Conservation (phyloP, 2,329 filamentous ascomycete species). For the Trichophyton benhamiae region DNA sequence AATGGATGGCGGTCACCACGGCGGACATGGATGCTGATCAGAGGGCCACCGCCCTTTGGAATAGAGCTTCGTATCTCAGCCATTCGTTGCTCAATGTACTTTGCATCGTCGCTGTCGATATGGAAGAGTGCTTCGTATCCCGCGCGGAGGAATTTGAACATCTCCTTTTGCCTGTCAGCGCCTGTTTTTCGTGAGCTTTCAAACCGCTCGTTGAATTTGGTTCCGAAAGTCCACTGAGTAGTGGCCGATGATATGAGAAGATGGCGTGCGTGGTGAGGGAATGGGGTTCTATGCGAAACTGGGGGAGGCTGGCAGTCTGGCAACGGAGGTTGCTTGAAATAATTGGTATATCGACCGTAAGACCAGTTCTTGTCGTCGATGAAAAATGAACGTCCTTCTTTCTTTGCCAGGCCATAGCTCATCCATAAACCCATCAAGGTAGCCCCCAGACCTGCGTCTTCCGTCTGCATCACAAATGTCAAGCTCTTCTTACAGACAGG, state of each 20-base stretch:
- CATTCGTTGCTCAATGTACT: slow-evolving; percentile 51
- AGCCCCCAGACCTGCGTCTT: slow-evolving; percentile 64
- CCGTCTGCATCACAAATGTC: slow-evolving; percentile 64
- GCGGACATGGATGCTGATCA: slow-evolving; percentile 65
- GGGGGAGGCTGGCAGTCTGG: slow-evolving; percentile 59
- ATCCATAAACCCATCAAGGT: slow-evolving; percentile 72
- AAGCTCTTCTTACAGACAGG: slow-evolving; percentile 57
- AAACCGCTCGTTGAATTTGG: slow-evolving; percentile 43
- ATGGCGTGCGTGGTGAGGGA: slow-evolving; percentile 62
- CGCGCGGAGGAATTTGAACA: slow-evolving; percentile 54
- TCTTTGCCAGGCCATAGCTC: slow-evolving; percentile 64
- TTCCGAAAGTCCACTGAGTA: slow-evolving; percentile 50
- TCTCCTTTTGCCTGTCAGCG: slow-evolving; percentile 43
- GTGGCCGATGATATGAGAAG: slow-evolving; percentile 62
- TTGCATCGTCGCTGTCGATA: slow-evolving; percentile 52
- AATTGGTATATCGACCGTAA: slow-evolving; percentile 61
- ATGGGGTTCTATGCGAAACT: slow-evolving; percentile 64
- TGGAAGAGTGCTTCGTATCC: slow-evolving; percentile 65
- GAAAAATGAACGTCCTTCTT: slow-evolving; percentile 66
- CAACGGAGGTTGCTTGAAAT: slow-evolving; percentile 55
- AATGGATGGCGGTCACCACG: slow-evolving; percentile 67
- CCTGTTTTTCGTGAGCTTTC: slow-evolving; percentile 39
- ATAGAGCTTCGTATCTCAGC: slow-evolving; percentile 41
- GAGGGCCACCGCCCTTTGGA: slow-evolving; percentile 37
- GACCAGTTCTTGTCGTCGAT: slow-evolving; percentile 75